phyloP scores from a whole-genome alignment of 1,139 yeast genomes.

The Lodderomyces theae region DNA sequence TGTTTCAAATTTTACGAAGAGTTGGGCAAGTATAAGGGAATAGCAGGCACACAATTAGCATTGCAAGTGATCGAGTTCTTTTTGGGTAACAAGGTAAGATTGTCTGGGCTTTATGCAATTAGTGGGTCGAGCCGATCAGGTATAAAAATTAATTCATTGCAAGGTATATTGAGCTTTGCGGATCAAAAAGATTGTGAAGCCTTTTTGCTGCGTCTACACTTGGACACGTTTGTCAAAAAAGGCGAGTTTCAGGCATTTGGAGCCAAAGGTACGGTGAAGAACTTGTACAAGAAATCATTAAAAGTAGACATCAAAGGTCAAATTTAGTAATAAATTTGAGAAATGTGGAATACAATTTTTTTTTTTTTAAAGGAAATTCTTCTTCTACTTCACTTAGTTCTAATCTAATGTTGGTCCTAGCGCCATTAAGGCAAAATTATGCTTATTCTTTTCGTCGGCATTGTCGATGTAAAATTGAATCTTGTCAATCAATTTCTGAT shows the following conservation, averaged over 20 bases:
- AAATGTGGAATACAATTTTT: not conserved
- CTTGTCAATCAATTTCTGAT: constrained; percentile 48
- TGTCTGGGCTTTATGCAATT: constrained; percentile 58
- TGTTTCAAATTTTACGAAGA: constrained; percentile 53
- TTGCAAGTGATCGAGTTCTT: constrained; percentile 33
- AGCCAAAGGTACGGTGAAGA: constrained; percentile 4
- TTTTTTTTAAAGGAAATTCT: no score
- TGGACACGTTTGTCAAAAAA: not conserved
- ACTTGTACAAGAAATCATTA: constrained; percentile 1
- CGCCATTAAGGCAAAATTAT: constrained; percentile 69
- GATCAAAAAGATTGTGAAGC: constrained; percentile 16
- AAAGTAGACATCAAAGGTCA: constrained; percentile 94
- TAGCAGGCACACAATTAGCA: constrained; percentile 22
- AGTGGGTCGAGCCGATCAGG: constrained; percentile 57
- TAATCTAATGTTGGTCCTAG: constrained; percentile 53
- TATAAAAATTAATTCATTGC: constrained; percentile 45
- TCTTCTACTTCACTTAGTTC: no score
- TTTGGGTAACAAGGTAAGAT: constrained; percentile 54
- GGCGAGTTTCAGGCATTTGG: not conserved
- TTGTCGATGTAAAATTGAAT: constrained; percentile 65
- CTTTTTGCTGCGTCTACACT: constrained; percentile 2
- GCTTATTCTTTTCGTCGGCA: constrained; percentile 56
- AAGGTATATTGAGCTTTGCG: constrained; percentile 46
- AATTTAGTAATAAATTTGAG: constrained; percentile 33
- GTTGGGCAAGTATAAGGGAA: constrained; percentile 24